Percentiles rank a stretch among this genome's conserved stretches.
phyloP scores from a whole-genome alignment of 768 basidiomycete genomes.

The Podaxis sp. region DNA sequence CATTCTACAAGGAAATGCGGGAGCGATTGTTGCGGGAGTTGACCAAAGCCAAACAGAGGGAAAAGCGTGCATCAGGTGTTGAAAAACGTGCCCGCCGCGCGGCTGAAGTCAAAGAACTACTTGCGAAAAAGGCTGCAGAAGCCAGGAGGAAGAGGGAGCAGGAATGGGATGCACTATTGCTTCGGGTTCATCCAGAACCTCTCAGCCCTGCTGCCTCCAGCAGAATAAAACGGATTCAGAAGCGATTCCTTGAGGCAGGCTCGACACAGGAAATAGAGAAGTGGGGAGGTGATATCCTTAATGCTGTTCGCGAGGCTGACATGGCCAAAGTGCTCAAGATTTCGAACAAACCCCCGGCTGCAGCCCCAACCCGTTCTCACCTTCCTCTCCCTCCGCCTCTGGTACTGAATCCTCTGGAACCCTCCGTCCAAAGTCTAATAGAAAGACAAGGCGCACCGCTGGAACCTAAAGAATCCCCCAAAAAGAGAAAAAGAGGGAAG shows the following conservation, averaged over 20 bases:
- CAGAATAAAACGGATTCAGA: conserved; percentile 54
- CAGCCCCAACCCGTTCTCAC: conserved; percentile 14
- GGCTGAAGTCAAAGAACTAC: conserved; percentile 45
- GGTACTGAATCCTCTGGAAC: conserved; percentile 10
- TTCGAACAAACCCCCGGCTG: conserved; percentile 19
- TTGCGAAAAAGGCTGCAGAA: conserved; percentile 66
- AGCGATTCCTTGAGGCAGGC: conserved; percentile 58
- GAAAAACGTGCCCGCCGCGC: conserved; percentile 33
- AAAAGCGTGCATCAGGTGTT: conserved; percentile 27
- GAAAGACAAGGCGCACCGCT: conserved; percentile 27
- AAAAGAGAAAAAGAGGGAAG: conserved; percentile 22
- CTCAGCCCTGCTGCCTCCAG: conserved; percentile 42
- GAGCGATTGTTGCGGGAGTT: conserved; percentile 39
- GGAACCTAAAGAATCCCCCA: conserved; percentile 15
- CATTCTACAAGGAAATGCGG: conserved; percentile 41
- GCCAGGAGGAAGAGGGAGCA: conserved; percentile 55
- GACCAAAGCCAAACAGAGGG: conserved; percentile 38
- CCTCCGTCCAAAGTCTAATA: conserved; percentile 26
- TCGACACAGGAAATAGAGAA: conserved; percentile 44
- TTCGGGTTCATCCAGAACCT: conserved; percentile 50
- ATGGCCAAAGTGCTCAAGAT: conserved; percentile 43
- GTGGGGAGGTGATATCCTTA: conserved; percentile 64
- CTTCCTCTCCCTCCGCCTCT: conserved; percentile 19
- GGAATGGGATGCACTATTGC: conserved; percentile 64
- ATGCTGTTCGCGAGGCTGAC: conserved; percentile 55